Percentiles rank a stretch among this genome's conserved stretches.
Conservation (phyloP, 2,329 filamentous ascomycete species). For the Pestalotiopsis sp. region DNA sequence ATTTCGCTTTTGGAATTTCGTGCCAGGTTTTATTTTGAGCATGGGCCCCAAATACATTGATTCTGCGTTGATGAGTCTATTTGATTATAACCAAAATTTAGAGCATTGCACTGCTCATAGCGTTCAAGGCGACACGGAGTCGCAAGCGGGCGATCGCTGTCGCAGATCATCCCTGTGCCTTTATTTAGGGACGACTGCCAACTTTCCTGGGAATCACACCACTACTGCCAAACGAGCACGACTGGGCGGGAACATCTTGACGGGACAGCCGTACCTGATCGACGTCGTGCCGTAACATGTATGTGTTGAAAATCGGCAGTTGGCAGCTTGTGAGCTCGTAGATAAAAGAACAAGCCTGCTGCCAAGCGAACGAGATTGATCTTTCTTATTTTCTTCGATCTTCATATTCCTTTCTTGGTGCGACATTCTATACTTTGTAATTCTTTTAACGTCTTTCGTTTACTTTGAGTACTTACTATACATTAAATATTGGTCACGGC, state of each 20-base stretch:
- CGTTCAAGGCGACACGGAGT: neutral
- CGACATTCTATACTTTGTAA: neutral
- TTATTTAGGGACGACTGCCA: slow-evolving; percentile 7
- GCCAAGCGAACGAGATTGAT: neutral
- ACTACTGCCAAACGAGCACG: neutral
- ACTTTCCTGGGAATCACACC: neutral
- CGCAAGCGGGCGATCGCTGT: slow-evolving; percentile 7
- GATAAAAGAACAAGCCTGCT: neutral
- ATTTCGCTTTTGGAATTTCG: neutral
- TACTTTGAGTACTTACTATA: neutral
- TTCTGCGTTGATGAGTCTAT: too few relatives aligned
- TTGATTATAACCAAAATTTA: neutral
- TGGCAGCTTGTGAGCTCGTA: neutral
- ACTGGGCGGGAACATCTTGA: neutral
- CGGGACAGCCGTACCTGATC: neutral
- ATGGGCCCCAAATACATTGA: too few relatives aligned
- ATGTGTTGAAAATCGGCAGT: neutral
- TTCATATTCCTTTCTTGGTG: neutral
- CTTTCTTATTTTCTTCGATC: neutral
- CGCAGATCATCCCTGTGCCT: slow-evolving; percentile 8
- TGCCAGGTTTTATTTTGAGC: too few relatives aligned
- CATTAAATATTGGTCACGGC: neutral
- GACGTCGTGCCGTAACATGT: neutral
- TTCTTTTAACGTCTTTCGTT: neutral
- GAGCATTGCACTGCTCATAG: neutral